Conservation (phyloP, 495 filamentous ascomycete species). For the Cairneyella variabilis region DNA sequence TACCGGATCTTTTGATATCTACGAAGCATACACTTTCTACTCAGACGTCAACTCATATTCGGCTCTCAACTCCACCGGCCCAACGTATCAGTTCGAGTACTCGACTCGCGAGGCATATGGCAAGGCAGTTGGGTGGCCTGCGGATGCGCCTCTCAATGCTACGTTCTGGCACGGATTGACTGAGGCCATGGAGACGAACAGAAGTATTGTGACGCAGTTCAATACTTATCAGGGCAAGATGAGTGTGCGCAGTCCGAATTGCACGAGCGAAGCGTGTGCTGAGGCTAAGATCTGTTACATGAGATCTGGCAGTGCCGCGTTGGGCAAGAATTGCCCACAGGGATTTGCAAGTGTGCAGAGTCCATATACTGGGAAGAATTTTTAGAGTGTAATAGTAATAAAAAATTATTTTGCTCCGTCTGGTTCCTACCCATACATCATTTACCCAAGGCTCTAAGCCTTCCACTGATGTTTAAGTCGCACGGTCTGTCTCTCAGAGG, state of each 20-base stretch:
- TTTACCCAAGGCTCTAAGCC: no score
- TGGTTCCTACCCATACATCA: no score
- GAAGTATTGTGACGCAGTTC: conserved; percentile 41
- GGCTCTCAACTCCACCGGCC: conserved; percentile 37
- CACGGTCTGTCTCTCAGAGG: no score
- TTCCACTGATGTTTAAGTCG: no score
- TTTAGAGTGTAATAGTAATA: conserved; percentile 5
- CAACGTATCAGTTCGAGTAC: conserved; percentile 50
- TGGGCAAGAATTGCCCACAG: conserved; percentile 47
- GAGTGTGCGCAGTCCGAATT: conserved; percentile 47
- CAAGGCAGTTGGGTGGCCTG: conserved; percentile 35
- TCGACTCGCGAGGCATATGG: conserved; percentile 52
- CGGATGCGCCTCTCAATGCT: conserved; percentile 38
- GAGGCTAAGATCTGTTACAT: conserved; percentile 59
- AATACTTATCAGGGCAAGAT: conserved; percentile 52
- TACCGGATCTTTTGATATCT: conserved; percentile 49
- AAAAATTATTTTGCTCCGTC: no score
- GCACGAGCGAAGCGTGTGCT: conserved; percentile 45
- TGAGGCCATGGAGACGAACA: conserved; percentile 53
- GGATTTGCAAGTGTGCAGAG: conserved; percentile 32
- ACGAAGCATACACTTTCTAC: conserved; percentile 49
- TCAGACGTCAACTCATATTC: conserved; percentile 48
- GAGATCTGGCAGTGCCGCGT: conserved; percentile 47
- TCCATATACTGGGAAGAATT: conserved; percentile 15
- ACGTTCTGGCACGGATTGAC: conserved; percentile 60